phyloP scores from a whole-genome alignment of 1,284 basidiomycete species.

The Apiotrichum gracile region DNA sequence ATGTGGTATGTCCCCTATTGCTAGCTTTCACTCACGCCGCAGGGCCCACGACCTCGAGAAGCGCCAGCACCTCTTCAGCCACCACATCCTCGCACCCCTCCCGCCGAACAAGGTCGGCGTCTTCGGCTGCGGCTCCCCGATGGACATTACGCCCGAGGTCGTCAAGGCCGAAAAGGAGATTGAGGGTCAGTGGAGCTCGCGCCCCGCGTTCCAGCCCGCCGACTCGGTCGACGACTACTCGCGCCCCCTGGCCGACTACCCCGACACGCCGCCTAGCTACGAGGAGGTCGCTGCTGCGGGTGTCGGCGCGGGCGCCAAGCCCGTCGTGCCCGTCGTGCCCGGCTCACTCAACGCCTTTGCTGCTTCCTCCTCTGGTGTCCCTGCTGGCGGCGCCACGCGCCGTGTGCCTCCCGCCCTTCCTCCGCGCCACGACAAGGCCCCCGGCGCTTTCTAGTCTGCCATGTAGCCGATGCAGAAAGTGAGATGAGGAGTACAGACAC shows the following conservation, averaged over 20 bases:
- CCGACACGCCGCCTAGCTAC: constrained; percentile 1
- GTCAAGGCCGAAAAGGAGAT: constrained; percentile 26
- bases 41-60: constrained; percentile 62
- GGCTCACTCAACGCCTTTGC: no score
- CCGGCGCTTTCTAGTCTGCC: background rate
- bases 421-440: background rate
- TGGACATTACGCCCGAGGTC: constrained; percentile 32
- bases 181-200: constrained; percentile 11
- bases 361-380: background rate
- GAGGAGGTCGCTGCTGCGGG: background rate
- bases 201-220: constrained; percentile 3
- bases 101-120: constrained; percentile 34
- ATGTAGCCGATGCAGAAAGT: no score
- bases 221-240: background rate
- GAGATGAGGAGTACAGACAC: no score
- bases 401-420: background rate
- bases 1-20: constrained; percentile 60
- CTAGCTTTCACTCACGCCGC: background rate
- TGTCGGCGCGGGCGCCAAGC: background rate
- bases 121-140: constrained; percentile 35
- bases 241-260: background rate
- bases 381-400: background rate
- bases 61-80: constrained; percentile 60
- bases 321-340: no score
- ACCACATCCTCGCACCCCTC: constrained; percentile 40